phyloP scores from a whole-genome alignment of 345 rosid species.

The Noccaea bulbosa region DNA sequence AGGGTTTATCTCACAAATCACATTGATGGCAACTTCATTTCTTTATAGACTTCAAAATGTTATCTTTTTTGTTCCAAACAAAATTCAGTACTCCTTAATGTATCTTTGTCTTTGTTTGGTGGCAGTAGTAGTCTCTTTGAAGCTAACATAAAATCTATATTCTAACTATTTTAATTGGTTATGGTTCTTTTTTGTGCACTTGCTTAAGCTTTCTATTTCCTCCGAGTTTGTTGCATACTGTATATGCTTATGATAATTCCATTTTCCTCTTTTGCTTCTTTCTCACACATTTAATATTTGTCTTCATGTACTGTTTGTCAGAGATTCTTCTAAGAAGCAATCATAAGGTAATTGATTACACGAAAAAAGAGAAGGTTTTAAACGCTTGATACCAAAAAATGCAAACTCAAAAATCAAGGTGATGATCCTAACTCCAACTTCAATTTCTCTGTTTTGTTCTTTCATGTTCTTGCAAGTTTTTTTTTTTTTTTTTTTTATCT shows the following conservation, averaged over 20 bases:
- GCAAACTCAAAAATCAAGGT: conserved; percentile 44
- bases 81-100: conserved; percentile 13
- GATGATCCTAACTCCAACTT: conserved; percentile 24
- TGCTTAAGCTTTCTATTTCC: conserved; percentile 40
- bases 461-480: neutral
- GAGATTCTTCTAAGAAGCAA: conserved; percentile 42
- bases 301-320: conserved; percentile 54
- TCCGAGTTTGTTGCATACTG: conserved; percentile 34
- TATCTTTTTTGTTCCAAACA: conserved; percentile 1
- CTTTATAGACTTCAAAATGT: conserved; percentile 30
- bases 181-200: conserved; percentile 27
- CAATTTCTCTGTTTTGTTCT: neutral
- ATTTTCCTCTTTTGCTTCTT: conserved; percentile 37
- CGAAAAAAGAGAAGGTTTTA: conserved; percentile 18
- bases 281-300: conserved; percentile 32
- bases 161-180: conserved; percentile 55
- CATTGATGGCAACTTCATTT: conserved; percentile 42
- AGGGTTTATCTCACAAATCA: conserved; percentile 40
- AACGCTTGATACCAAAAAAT: conserved; percentile 1
- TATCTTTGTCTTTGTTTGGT: conserved; percentile 58
- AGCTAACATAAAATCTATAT: conserved; percentile 38
- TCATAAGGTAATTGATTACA: conserved; percentile 19
- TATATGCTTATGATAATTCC: conserved; percentile 31
- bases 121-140: conserved; percentile 45
- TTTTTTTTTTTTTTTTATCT: too few species aligned